These are phyloP conservation scores for Jamesozyma spencerorum DNA, from an alignment of 805 yeast genomes.

Conservation along the genomic window DNA sequence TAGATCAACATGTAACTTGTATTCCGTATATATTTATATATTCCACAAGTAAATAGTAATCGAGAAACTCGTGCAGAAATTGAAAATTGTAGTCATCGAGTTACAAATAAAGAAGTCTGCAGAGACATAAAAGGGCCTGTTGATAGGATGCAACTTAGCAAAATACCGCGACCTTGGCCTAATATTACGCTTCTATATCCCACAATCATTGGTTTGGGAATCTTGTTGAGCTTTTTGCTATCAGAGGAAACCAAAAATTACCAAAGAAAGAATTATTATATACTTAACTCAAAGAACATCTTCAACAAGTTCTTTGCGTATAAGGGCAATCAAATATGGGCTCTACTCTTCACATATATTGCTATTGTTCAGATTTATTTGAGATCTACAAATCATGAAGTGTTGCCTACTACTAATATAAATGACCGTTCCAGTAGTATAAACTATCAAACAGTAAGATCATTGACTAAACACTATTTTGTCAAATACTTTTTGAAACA, in stretches of 20 bases:
- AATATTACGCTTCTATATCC: conserved; percentile 1
- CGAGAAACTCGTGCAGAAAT: too few relatives aligned
- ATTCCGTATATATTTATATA: background rate
- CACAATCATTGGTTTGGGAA: conserved; percentile 10
- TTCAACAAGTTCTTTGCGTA: conserved; percentile 32
- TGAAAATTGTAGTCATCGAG: too few relatives aligned
- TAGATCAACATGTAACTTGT: background rate
- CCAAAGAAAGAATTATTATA: conserved; percentile 14
- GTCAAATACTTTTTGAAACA: conserved; percentile 23
- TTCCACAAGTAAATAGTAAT: background rate
- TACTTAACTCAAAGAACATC: conserved; percentile 22
- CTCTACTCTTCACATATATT: conserved; percentile 17
- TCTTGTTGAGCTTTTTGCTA: conserved; percentile 11
- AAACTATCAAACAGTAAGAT: background rate
- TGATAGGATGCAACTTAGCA: too few relatives aligned
- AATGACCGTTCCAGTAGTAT: conserved; percentile 5
- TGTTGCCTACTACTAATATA: conserved; percentile 7
- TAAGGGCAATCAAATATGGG: conserved; percentile 28
- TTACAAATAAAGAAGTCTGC: too few relatives aligned
- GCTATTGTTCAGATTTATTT: conserved; percentile 15
- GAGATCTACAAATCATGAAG: conserved; percentile 4
- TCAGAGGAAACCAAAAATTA: conserved; percentile 13
- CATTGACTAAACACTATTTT: conserved; percentile 16
- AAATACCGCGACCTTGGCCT: conserved; percentile 1
- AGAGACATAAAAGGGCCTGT: too few relatives aligned